Conservation (phyloP, 139 green algal genomes). For the Bryopsis sp. region DNA sequence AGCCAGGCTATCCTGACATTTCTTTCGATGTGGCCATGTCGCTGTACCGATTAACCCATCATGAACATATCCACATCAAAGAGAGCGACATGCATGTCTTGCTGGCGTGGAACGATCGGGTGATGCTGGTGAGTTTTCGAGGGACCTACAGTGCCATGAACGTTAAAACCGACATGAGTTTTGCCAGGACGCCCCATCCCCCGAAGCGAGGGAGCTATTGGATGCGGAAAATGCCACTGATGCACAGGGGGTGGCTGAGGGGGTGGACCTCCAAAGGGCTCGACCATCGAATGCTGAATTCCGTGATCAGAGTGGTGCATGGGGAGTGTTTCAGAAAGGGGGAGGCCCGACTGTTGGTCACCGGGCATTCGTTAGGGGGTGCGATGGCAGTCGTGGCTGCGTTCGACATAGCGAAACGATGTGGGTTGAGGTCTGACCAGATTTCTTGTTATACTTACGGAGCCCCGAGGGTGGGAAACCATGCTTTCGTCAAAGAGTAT, state of each 20-base stretch:
- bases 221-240: neutral
- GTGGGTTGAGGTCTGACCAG: neutral
- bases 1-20: no score
- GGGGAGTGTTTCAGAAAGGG: neutral
- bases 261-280: neutral
- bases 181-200: neutral
- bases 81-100: neutral
- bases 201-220: neutral
- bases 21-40: neutral
- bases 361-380: conserved; percentile 28
- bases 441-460: conserved; percentile 34
- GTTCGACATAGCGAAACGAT: conserved; percentile 16
- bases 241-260: neutral
- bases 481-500: conserved; percentile 25
- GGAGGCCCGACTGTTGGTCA: conserved; percentile 19
- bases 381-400: conserved; percentile 25
- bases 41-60: neutral
- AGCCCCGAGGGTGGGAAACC: conserved; percentile 26
- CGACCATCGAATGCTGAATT: neutral
- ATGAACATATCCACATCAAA: neutral
- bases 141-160: neutral
- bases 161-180: neutral
- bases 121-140: neutral
- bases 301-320: neutral
- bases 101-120: neutral